Evolutionary conservation across 2,329 filamentous ascomycete species (phyloP).

Genomic region (Fusarium caatingaense): DNA sequence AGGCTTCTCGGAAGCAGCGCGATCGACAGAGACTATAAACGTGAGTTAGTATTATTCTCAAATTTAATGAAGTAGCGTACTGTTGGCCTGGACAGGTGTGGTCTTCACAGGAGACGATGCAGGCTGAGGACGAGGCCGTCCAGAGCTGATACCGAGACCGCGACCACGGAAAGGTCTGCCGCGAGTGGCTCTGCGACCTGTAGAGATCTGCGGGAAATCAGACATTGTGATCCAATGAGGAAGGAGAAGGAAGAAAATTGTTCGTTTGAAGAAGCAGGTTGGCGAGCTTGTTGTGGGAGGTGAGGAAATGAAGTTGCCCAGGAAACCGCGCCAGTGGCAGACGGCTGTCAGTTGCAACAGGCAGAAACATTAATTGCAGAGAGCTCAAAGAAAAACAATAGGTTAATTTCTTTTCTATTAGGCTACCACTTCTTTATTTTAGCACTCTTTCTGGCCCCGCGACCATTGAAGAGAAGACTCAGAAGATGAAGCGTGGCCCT

Average conservation of each 20-base stretch:
- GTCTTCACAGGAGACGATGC: neutral
- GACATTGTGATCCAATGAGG: neutral
- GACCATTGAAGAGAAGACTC: neutral
- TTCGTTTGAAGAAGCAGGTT: neutral
- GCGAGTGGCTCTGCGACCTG: neutral
- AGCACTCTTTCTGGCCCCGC: fast-evolving
- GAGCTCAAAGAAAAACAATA: too few species aligned
- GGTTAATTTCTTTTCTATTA: too few species aligned
- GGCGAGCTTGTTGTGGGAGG: neutral
- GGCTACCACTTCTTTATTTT: neutral
- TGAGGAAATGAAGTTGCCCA: neutral
- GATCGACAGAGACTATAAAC: neutral
- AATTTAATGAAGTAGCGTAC: neutral
- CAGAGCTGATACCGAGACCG: neutral
- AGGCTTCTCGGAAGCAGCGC: neutral
- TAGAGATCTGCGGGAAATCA: neutral
- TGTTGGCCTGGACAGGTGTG: neutral
- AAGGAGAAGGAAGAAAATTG: neutral
- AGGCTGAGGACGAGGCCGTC: neutral
- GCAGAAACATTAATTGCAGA: neutral
- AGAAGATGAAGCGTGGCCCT: neutral
- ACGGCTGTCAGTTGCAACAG: neutral
- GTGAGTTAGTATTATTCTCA: neutral
- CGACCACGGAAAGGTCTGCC: neutral
- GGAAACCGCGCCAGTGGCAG: neutral